phyloP scores from a whole-genome alignment of 2,329 filamentous ascomycete species.

The Nemania serpens region DNA sequence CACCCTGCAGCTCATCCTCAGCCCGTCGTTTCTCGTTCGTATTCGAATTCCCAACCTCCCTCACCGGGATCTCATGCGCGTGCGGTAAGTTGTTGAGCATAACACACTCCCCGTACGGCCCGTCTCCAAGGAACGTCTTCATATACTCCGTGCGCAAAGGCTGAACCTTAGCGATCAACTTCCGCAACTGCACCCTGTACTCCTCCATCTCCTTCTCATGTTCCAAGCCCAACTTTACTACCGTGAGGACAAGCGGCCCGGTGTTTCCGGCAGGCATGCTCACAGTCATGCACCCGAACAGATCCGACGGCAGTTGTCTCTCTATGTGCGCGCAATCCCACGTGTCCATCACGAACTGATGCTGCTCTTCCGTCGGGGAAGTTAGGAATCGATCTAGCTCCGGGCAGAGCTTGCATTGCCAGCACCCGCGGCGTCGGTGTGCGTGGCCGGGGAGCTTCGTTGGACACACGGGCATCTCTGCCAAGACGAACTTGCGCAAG shows the following conservation, averaged over 20 bases:
- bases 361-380: neutral
- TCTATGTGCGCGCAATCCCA: neutral
- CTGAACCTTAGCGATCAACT: neutral
- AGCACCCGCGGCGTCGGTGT: slow-evolving; percentile 6
- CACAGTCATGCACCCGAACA: slow-evolving; percentile 1
- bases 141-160: slow-evolving; percentile 6
- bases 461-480: slow-evolving; percentile 9
- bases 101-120: neutral
- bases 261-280: neutral
- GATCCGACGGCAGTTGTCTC: neutral
- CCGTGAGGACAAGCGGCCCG: neutral
- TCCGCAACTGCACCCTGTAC: neutral
- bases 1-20: too few species aligned
- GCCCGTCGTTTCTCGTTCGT: too few species aligned
- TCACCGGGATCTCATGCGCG: too few species aligned
- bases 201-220: neutral
- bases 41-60: too few species aligned
- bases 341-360: neutral
- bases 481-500: slow-evolving; percentile 14
- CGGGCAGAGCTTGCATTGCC: slow-evolving; percentile 9
- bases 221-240: slow-evolving; percentile 4
- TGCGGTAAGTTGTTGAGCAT: neutral
- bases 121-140: slow-evolving; percentile 3
- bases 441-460: neutral
- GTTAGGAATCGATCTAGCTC: slow-evolving; percentile 15